A percentile compares a stretch with the other conserved stretches of the same genome.
These are phyloP conservation scores for Ramaria sp. DNA, from an alignment of 768 basidiomycete genomes.

Conservation along the genomic window DNA sequence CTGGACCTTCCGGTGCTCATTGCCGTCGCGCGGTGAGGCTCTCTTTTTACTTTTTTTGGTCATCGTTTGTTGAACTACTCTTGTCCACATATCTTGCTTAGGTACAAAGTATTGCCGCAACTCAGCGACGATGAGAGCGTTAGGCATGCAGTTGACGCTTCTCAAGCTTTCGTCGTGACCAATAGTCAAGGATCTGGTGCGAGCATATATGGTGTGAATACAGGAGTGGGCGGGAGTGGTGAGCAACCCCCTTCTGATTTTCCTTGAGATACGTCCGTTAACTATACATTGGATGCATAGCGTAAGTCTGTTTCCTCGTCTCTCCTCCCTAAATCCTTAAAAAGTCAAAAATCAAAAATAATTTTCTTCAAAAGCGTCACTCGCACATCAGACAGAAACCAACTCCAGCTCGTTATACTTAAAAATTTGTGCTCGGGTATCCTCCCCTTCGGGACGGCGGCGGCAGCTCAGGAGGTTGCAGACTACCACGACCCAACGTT, in stretches of 20 bases:
- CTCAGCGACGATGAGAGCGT: too few relatives aligned
- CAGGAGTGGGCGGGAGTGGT: constrained; percentile 9
- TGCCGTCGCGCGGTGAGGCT: too few relatives aligned
- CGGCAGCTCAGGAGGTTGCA: neutral
- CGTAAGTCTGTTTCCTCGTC: neutral
- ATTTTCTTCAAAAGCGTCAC: neutral
- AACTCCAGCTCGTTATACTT: neutral
- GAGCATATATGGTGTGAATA: constrained; percentile 11
- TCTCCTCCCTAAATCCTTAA: neutral
- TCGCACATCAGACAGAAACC: neutral
- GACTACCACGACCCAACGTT: constrained; percentile 2
- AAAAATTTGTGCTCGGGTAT: neutral
- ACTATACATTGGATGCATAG: neutral
- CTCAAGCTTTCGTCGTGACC: neutral
- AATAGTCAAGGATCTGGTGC: neutral
- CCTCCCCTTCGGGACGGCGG: neutral
- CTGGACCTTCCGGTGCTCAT: too few relatives aligned
- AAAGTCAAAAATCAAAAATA: neutral
- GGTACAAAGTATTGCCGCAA: too few relatives aligned
- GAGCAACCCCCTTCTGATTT: neutral
- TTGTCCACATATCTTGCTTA: too few relatives aligned
- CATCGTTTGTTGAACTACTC: too few relatives aligned
- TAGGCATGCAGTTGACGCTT: too few relatives aligned
- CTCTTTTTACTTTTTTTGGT: too few relatives aligned
- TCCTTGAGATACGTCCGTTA: neutral